Conservation (phyloP, 352 stramenopile species). For the Phytophthora hybrid region DNA sequence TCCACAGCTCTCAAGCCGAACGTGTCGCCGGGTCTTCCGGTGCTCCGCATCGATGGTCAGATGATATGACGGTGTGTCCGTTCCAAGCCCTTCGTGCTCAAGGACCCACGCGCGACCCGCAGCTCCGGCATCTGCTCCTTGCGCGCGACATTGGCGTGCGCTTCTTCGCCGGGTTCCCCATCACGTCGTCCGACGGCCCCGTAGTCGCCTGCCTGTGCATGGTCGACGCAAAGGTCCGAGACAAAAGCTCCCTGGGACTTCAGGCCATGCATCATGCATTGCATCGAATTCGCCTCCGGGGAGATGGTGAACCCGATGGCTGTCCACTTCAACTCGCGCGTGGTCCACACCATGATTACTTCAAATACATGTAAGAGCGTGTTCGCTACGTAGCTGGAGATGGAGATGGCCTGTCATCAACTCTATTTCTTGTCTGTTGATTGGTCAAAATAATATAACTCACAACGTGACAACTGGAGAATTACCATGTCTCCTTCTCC, state of each 20-base stretch:
- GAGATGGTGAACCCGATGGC: slow-evolving; percentile 43
- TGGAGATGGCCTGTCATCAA: too few species aligned
- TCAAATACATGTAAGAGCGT: too few species aligned
- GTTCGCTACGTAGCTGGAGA: too few species aligned
- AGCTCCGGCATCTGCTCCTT: slow-evolving; percentile 46
- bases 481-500: too few species aligned
- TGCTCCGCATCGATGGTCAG: slow-evolving; percentile 20
- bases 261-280: slow-evolving; percentile 50
- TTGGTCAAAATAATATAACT: too few species aligned
- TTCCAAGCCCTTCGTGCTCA: slow-evolving; percentile 56
- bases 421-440: too few species aligned
- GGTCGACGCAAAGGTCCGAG: slow-evolving; percentile 40
- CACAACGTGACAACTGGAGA: too few species aligned
- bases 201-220: slow-evolving; percentile 55
- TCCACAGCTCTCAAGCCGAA: slow-evolving; percentile 30
- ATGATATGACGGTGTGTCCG: slow-evolving; percentile 34
- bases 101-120: slow-evolving; percentile 48
- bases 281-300: slow-evolving; percentile 66
- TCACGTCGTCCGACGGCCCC: slow-evolving; percentile 33
- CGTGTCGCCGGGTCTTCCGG: slow-evolving; percentile 52
- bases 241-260: slow-evolving; percentile 51
- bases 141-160: slow-evolving; percentile 47
- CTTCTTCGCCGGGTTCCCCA: slow-evolving; percentile 70
- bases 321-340: slow-evolving; percentile 30
- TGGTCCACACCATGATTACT: too few species aligned